Percentiles rank a stretch among this genome's conserved stretches.
These are phyloP conservation scores for Cryphonectria radicalis DNA, from an alignment of 2,329 filamentous ascomycete genomes.

Conservation along the genomic window DNA sequence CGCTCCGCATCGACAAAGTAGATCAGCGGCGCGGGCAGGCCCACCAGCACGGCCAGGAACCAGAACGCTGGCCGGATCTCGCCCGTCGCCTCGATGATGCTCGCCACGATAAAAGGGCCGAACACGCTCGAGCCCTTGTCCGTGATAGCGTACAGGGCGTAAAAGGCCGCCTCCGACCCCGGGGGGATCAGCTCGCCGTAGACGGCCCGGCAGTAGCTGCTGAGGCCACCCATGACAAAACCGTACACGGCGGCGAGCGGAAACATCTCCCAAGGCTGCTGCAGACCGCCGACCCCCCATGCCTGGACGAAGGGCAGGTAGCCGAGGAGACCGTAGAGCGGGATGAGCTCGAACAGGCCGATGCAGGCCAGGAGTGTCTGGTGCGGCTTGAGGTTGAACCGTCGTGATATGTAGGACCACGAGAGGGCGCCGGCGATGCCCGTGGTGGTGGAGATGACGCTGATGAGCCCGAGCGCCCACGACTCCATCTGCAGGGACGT, in stretches of 20 bases:
- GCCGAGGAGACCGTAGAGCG: slow-evolving; percentile 85
- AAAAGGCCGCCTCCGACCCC: slow-evolving; percentile 94
- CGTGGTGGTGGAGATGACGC: slow-evolving; percentile 83
- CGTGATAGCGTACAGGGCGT: slow-evolving; percentile 94
- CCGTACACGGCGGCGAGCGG: slow-evolving; percentile 89
- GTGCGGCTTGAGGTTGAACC: slow-evolving; percentile 72
- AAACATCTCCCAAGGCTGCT: slow-evolving; percentile 97
- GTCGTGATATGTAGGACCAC: slow-evolving; percentile 79
- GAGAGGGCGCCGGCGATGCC: slow-evolving; percentile 88
- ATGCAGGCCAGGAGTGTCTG: slow-evolving; percentile 95
- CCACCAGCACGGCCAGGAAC: slow-evolving; percentile 86
- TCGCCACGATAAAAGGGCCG: slow-evolving; percentile 89
- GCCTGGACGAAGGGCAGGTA: slow-evolving; percentile 79
- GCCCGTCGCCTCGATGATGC: slow-evolving; percentile 83
- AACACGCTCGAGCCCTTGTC: slow-evolving; percentile 96
- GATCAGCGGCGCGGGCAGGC: slow-evolving; percentile 82
- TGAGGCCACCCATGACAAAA: slow-evolving; percentile 89
- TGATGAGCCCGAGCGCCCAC: slow-evolving; percentile 87
- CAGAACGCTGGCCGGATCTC: slow-evolving; percentile 87
- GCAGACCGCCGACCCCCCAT: slow-evolving; percentile 81
- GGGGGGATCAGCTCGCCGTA: slow-evolving; percentile 94
- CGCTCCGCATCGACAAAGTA: slow-evolving; percentile 83
- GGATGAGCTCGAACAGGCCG: slow-evolving; percentile 86
- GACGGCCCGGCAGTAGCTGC: slow-evolving; percentile 87
- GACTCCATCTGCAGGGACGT: slow-evolving; percentile 89